phyloP scores from a whole-genome alignment of 108 stramenopile species.

The Tribonema minus region DNA sequence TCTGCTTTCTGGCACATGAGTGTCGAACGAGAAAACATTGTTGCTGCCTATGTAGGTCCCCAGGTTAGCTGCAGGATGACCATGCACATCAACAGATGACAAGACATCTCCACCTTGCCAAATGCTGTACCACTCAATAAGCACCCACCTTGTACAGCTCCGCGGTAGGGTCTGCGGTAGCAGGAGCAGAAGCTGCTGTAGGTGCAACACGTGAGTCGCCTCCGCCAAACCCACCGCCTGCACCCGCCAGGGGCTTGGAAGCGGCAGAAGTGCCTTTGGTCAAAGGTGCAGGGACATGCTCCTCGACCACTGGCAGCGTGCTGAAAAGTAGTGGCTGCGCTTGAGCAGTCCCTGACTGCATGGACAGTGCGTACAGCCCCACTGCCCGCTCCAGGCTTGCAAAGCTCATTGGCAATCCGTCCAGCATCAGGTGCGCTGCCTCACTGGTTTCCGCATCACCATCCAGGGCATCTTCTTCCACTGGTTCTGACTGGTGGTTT shows the following conservation, averaged over 20 bases:
- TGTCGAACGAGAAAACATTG: too few relatives aligned
- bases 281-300: background rate
- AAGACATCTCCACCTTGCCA: too few relatives aligned
- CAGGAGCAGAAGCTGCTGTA: background rate
- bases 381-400: conserved; percentile 72
- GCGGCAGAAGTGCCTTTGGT: background rate
- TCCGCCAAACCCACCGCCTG: too few relatives aligned
- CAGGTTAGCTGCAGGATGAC: too few relatives aligned
- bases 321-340: background rate
- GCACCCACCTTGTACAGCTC: conserved; percentile 25
- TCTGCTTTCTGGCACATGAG: too few relatives aligned
- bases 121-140: too few relatives aligned
- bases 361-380: conserved; percentile 68
- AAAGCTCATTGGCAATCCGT: conserved; percentile 76
- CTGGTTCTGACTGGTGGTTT: background rate
- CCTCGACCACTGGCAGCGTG: background rate
- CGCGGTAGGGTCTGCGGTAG: background rate
- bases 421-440: conserved; percentile 59
- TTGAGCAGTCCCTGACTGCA: background rate
- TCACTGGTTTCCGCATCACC: background rate
- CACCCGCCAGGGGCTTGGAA: too few relatives aligned
- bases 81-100: background rate
- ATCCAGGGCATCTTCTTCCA: background rate
- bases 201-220: background rate
- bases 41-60: too few relatives aligned